Conservation (phyloP, 768 basidiomycete species). For the Suillus placidus region DNA sequence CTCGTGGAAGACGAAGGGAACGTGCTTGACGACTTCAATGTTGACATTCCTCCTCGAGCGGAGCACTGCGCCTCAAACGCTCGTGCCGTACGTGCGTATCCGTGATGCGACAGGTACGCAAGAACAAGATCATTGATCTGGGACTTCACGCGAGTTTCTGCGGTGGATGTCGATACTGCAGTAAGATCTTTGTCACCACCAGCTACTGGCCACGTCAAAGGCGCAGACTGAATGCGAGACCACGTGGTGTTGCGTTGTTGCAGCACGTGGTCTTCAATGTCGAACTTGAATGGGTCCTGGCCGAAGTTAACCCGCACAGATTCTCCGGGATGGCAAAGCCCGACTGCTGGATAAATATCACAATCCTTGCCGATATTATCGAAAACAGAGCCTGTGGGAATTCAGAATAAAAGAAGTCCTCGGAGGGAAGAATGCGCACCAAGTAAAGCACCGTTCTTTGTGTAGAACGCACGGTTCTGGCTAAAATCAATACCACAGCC, state of each 20-base stretch:
- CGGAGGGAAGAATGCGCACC: conserved; percentile 42
- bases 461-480: conserved; percentile 80
- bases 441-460: conserved; percentile 79
- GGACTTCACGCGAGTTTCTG: conserved; percentile 56
- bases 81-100: conserved; percentile 72
- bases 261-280: conserved; percentile 86
- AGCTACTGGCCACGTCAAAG: conserved; percentile 47
- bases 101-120: conserved; percentile 83
- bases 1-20: conserved; percentile 17
- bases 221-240: conserved; percentile 63
- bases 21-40: neutral
- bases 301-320: conserved; percentile 87
- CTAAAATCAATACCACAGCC: conserved; percentile 95
- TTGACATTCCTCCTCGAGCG: conserved; percentile 23
- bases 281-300: conserved; percentile 81
- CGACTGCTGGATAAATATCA: conserved; percentile 85
- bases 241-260: conserved; percentile 68
- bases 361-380: conserved; percentile 67
- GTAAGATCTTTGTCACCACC: conserved; percentile 16
- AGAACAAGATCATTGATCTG: conserved; percentile 75
- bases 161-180: conserved; percentile 12
- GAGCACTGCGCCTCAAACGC: conserved; percentile 61
- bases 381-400: conserved; percentile 60
- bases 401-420: conserved; percentile 9
- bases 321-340: conserved; percentile 80